A percentile compares a stretch with the other conserved stretches of the same genome.
phyloP scores from a whole-genome alignment of 768 basidiomycete species.

The Xerocomus spinulosus region DNA sequence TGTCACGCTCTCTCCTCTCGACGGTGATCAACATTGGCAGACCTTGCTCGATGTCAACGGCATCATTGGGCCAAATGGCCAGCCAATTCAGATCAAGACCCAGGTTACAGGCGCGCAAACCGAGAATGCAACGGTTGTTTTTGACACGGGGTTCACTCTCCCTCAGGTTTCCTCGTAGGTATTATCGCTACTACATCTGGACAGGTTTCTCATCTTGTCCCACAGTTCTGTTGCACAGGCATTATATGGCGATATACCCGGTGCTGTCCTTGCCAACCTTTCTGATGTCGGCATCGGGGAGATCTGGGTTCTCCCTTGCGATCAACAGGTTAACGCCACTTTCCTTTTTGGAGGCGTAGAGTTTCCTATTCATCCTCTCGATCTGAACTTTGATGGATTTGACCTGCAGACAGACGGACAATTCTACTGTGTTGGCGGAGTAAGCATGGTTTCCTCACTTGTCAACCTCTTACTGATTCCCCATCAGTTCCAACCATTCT shows the following conservation, averaged over 20 bases:
- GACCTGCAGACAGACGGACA: constrained; percentile 19
- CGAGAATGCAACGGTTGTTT: constrained; percentile 51
- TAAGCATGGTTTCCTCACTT: constrained; percentile 25
- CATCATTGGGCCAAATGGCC: constrained; percentile 57
- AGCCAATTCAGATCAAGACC: constrained; percentile 42
- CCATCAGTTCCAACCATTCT: constrained; percentile 64
- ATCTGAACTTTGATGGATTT: constrained; percentile 37
- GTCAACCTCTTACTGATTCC: background rate
- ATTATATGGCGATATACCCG: constrained; percentile 53
- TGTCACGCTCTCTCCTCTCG: constrained; percentile 38
- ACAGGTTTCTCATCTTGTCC: constrained; percentile 12
- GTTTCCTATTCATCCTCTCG: constrained; percentile 65
- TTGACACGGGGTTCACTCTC: constrained; percentile 69
- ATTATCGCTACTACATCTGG: constrained; percentile 1
- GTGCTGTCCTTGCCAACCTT: constrained; percentile 45
- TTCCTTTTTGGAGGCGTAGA: constrained; percentile 54
- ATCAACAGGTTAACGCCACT: constrained; percentile 58
- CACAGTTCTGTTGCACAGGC: constrained; percentile 49
- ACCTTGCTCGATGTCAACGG: constrained; percentile 57
- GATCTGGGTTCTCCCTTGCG: constrained; percentile 62
- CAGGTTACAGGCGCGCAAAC: constrained; percentile 41
- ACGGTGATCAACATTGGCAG: constrained; percentile 59
- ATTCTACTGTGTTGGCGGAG: constrained; percentile 39
- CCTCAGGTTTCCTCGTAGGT: constrained; percentile 54
- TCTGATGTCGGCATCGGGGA: constrained; percentile 41